Conservation (phyloP, 2,329 filamentous ascomycete species). For the Diplodia seriata region DNA sequence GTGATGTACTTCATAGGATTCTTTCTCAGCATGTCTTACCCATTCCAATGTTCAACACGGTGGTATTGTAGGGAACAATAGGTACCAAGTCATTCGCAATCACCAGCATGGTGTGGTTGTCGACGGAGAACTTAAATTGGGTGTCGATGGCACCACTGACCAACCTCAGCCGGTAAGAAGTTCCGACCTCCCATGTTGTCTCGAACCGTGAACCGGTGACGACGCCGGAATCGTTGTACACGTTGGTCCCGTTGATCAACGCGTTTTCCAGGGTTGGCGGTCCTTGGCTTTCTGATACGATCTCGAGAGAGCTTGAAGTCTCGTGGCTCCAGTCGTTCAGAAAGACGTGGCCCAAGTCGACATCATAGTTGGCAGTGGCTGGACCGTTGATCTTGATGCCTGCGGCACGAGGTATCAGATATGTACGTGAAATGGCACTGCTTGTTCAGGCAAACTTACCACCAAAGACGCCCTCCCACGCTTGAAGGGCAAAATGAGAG, state of each 20-base stretch:
- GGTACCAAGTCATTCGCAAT: constrained; percentile 54
- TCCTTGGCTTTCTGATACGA: neutral
- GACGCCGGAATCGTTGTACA: constrained; percentile 27
- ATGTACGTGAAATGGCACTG: neutral
- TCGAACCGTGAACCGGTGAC: constrained; percentile 38
- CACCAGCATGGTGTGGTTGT: constrained; percentile 54
- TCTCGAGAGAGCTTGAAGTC: constrained; percentile 17
- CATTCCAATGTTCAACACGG: constrained; percentile 45
- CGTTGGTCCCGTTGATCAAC: constrained; percentile 56
- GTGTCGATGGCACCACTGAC: constrained; percentile 59
- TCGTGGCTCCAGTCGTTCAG: constrained; percentile 49
- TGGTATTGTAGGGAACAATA: constrained; percentile 45
- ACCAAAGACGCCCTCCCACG: constrained; percentile 46
- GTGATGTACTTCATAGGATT: no score
- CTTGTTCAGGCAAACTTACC: neutral
- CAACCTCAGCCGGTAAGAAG: constrained; percentile 64
- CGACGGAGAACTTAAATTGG: constrained; percentile 43
- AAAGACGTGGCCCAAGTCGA: constrained; percentile 48
- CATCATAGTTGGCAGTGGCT: constrained; percentile 48
- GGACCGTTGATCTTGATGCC: constrained; percentile 51
- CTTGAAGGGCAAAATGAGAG: constrained; percentile 42
- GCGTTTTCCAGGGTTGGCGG: constrained; percentile 52
- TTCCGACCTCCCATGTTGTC: constrained; percentile 53
- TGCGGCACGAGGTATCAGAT: neutral
- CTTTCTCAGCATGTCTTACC: neutral